These are phyloP conservation scores for Plasmopara viticola DNA, from an alignment of 352 stramenopile species.

Conservation along the genomic window DNA sequence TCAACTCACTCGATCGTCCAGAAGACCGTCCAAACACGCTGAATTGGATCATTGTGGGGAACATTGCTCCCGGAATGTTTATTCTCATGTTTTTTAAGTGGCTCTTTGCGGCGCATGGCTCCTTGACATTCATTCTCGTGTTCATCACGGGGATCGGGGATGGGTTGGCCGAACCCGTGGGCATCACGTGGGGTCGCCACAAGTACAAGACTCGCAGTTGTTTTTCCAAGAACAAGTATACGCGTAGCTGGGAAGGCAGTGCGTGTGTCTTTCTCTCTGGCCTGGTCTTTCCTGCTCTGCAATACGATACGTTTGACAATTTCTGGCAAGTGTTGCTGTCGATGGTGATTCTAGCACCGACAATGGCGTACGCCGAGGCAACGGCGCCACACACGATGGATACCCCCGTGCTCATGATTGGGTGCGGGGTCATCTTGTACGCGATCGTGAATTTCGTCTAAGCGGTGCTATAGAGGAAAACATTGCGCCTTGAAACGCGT, in stretches of 20 bases:
- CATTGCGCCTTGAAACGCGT: not conserved
- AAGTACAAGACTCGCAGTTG: conserved; percentile 80
- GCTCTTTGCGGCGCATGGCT: conserved; percentile 51
- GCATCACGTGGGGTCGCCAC: conserved; percentile 75
- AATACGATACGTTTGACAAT: conserved; percentile 74
- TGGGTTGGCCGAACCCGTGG: conserved; percentile 67
- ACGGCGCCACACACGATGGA: conserved; percentile 83
- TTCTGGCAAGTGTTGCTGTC: conserved; percentile 68
- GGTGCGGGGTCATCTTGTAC: conserved; percentile 66
- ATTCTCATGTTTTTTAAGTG: conserved; percentile 85
- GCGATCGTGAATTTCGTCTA: conserved; percentile 34
- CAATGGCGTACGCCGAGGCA: conserved; percentile 80
- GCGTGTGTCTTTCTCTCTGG: conserved; percentile 75
- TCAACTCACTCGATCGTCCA: conserved; percentile 81
- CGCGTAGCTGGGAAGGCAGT: conserved; percentile 75
- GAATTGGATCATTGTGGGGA: conserved; percentile 83
- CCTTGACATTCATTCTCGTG: conserved; percentile 68
- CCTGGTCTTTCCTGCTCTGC: conserved; percentile 69
- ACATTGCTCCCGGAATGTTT: conserved; percentile 57
- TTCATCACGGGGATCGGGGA: conserved; percentile 82
- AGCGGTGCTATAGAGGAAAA: too few species aligned
- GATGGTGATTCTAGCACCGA: conserved; percentile 71
- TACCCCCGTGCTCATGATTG: conserved; percentile 79
- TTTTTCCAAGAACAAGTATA: conserved; percentile 83
- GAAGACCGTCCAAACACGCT: conserved; percentile 81